A percentile compares a stretch with the other conserved stretches of the same genome.
Conservation (phyloP, 1,139 yeast species). For the Candida freyschussii region DNA sequence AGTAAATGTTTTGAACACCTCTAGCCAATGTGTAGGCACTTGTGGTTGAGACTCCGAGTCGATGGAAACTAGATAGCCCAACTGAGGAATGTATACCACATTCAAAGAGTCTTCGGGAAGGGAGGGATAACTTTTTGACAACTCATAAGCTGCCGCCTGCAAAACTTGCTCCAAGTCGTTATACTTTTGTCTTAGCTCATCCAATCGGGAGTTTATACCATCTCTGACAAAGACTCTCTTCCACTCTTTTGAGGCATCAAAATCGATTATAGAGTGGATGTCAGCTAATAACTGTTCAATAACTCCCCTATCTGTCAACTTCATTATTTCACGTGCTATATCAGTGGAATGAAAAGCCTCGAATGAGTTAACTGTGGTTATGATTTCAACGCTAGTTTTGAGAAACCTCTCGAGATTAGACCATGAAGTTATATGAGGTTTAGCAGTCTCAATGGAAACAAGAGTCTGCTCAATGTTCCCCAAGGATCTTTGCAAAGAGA, state of each 20-base stretch:
- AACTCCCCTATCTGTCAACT: conserved; percentile 2
- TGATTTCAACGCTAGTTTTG: conserved; percentile 5
- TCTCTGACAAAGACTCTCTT: conserved; percentile 29
- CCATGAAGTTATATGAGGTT: conserved; percentile 17
- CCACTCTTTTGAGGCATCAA: conserved; percentile 32
- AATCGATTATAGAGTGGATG: conserved; percentile 29
- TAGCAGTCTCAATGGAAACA: conserved; percentile 26
- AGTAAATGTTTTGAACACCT: conserved; percentile 36
- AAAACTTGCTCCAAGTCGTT: conserved; percentile 34
- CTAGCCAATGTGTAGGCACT: conserved; percentile 29
- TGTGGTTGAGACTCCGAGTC: conserved; percentile 12
- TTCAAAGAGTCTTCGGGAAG: conserved; percentile 25
- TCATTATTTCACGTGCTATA: conserved; percentile 2
- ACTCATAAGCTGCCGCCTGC: conserved; percentile 25
- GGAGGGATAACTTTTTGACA: conserved; percentile 11
- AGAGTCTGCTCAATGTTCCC: conserved; percentile 26
- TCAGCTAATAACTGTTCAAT: conserved; percentile 9
- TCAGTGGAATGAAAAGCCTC: conserved; percentile 1
- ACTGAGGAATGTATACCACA: conserved; percentile 34
- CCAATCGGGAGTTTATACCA: conserved; percentile 30
- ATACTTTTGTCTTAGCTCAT: conserved; percentile 30
- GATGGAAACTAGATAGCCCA: conserved; percentile 37
- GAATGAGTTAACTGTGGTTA: conserved; percentile 1
- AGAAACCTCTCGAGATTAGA: conserved; percentile 16
- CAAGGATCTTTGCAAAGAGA: conserved; percentile 21